Conservation (phyloP, 306 rosid species). For the Oxytropis ochrocephala region DNA sequence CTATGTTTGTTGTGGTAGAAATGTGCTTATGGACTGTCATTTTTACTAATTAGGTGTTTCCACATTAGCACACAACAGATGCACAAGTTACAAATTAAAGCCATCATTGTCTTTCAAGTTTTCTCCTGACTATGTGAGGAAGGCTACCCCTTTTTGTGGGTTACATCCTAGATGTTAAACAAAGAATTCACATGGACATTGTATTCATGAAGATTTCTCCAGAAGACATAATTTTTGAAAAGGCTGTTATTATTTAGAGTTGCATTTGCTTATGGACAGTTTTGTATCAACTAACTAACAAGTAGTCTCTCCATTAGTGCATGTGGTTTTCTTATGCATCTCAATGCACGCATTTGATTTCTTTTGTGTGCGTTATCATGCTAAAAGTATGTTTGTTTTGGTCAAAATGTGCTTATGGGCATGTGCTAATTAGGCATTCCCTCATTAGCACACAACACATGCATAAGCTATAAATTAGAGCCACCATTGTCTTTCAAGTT, state of each 20-base stretch:
- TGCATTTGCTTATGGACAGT: background rate
- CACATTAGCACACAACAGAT: slow-evolving; percentile 32
- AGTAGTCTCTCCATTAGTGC: background rate
- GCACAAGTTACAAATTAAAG: slow-evolving; percentile 29
- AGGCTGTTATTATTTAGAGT: background rate
- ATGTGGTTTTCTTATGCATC: background rate
- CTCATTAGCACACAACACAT: slow-evolving; percentile 32
- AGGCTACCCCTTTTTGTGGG: slow-evolving; percentile 20
- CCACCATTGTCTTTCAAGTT: background rate
- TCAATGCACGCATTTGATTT: too few relatives aligned
- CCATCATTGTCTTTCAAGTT: background rate
- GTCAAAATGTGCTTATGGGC: slow-evolving; percentile 31
- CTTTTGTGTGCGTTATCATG: background rate
- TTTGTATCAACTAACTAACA: background rate
- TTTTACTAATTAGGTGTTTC: slow-evolving; percentile 23
- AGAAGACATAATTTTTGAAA: too few relatives aligned
- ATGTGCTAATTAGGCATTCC: slow-evolving; percentile 26
- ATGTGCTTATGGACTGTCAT: slow-evolving; percentile 41
- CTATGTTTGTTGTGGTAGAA: background rate
- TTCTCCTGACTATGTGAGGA: background rate
- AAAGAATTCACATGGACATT: background rate
- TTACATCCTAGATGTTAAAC: background rate
- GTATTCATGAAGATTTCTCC: background rate
- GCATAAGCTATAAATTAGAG: slow-evolving; percentile 31
- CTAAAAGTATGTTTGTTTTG: background rate